A percentile compares a stretch with the other conserved stretches of the same genome.
Evolutionary conservation across 805 yeast genomes (phyloP).

Genomic region (Jamesozyma gamospora): DNA sequence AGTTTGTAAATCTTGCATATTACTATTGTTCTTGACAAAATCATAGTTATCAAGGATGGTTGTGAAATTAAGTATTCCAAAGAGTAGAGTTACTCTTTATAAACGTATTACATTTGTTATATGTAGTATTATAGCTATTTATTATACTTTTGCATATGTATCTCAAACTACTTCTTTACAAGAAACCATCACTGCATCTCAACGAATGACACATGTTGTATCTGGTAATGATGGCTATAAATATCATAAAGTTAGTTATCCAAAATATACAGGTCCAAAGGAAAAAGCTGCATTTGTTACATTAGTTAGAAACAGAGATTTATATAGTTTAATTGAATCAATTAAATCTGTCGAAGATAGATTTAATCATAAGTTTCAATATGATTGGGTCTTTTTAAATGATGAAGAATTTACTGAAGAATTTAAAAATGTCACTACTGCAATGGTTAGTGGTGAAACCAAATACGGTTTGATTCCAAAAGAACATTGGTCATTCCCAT

Average conservation of each 20-base stretch:
- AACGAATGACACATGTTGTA: not conserved
- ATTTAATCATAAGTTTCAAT: conserved; percentile 68
- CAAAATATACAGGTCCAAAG: conserved; percentile 25
- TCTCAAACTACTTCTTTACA: no score
- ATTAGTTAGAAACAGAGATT: conserved; percentile 67
- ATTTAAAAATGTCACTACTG: conserved; percentile 56
- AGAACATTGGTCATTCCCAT: conserved; percentile 83
- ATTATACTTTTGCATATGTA: no score
- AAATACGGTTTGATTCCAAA: conserved; percentile 72
- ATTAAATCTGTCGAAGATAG: conserved; percentile 80
- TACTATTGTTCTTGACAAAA: not conserved
- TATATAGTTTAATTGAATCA: conserved; percentile 50
- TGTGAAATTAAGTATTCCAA: conserved; percentile 7
- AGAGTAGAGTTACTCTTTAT: conserved; percentile 8
- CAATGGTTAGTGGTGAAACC: conserved; percentile 66
- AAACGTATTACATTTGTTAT: not conserved
- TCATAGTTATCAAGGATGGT: not conserved
- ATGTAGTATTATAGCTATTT: no score
- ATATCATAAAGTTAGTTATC: conserved; percentile 9
- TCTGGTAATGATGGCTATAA: conserved; percentile 9
- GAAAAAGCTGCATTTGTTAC: conserved; percentile 75
- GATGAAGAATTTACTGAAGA: conserved; percentile 79
- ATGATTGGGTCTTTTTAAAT: conserved; percentile 93
- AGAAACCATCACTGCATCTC: not conserved
- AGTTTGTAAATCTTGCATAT: no score